These are phyloP conservation scores for Huntiella moniliformis DNA, from an alignment of 2,329 filamentous ascomycete species.

Conservation along the genomic window DNA sequence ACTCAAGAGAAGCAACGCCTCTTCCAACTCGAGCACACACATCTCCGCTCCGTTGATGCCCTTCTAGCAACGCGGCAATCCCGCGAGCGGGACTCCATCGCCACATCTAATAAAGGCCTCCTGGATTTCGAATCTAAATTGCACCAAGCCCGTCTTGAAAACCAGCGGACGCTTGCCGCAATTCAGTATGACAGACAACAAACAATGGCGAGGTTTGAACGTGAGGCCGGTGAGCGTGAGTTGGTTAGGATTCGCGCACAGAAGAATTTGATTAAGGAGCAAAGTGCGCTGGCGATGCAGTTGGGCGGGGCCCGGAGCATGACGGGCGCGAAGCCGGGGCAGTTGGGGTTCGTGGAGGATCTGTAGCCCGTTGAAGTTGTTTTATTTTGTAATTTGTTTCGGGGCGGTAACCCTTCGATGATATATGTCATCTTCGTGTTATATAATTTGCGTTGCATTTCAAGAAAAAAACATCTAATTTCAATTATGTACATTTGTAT, in stretches of 20 bases:
- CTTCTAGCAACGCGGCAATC: constrained; percentile 14
- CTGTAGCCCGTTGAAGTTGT: not conserved
- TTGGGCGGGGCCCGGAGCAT: constrained; percentile 23
- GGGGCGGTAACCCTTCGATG: too few relatives aligned
- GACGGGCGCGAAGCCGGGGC: constrained; percentile 17
- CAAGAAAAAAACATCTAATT: too few relatives aligned
- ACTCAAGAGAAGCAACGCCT: constrained; percentile 15
- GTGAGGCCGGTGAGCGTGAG: constrained; percentile 26
- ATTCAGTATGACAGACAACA: constrained; percentile 32
- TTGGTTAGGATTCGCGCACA: constrained; percentile 30
- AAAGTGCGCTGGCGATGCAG: constrained; percentile 23
- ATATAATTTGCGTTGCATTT: too few relatives aligned
- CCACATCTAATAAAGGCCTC: constrained; percentile 23
- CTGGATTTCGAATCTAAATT: constrained; percentile 31
- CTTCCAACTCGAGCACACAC: constrained; percentile 15
- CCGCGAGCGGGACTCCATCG: constrained; percentile 28
- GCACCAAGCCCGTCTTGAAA: constrained; percentile 27
- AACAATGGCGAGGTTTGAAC: constrained; percentile 27
- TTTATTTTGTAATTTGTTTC: too few relatives aligned
- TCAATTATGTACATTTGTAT: too few relatives aligned
- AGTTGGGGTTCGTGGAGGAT: constrained; percentile 34
- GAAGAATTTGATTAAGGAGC: constrained; percentile 31
- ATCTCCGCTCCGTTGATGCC: constrained; percentile 13
- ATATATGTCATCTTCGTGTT: too few relatives aligned
- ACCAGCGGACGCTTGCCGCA: constrained; percentile 30